Evolutionary conservation across 495 filamentous ascomycete genomes (phyloP).

Genomic region (Aspergillus affinis): DNA sequence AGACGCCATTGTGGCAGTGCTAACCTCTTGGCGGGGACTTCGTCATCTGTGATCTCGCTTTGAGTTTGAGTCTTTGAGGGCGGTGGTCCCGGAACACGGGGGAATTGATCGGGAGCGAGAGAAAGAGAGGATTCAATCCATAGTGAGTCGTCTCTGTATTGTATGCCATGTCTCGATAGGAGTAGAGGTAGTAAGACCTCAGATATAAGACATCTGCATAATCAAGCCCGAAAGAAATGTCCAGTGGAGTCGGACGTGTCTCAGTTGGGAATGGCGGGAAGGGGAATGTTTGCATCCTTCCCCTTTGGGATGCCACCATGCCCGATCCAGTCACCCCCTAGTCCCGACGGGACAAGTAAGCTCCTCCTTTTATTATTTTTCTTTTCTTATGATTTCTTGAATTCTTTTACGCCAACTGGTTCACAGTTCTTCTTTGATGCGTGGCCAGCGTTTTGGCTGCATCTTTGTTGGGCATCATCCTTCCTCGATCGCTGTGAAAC

Average conservation of each 20-base stretch:
- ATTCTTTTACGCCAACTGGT: too few species aligned
- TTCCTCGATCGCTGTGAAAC: neutral
- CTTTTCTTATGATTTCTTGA: too few species aligned
- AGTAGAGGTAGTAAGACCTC: too few species aligned
- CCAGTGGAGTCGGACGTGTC: too few species aligned
- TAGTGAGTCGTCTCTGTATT: too few species aligned
- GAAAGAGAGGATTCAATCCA: too few species aligned
- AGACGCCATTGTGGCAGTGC: conserved; percentile 6
- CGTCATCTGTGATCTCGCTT: neutral
- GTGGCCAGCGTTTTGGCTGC: neutral
- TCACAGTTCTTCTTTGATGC: conserved; percentile 1
- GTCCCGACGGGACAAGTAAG: neutral
- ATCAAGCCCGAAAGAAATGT: too few species aligned
- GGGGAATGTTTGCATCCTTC: neutral
- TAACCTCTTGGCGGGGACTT: neutral
- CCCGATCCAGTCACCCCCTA: neutral
- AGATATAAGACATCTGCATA: too few species aligned
- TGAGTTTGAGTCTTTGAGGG: neutral
- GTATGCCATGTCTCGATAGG: too few species aligned
- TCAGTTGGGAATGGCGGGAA: neutral
- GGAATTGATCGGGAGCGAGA: too few species aligned
- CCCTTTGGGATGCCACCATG: neutral
- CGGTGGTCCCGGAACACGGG: too few species aligned
- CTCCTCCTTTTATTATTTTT: too few species aligned
- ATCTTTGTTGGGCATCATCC: neutral